phyloP scores from a whole-genome alignment of 2,329 filamentous ascomycete species.

The Sclerotinia nivalis region DNA sequence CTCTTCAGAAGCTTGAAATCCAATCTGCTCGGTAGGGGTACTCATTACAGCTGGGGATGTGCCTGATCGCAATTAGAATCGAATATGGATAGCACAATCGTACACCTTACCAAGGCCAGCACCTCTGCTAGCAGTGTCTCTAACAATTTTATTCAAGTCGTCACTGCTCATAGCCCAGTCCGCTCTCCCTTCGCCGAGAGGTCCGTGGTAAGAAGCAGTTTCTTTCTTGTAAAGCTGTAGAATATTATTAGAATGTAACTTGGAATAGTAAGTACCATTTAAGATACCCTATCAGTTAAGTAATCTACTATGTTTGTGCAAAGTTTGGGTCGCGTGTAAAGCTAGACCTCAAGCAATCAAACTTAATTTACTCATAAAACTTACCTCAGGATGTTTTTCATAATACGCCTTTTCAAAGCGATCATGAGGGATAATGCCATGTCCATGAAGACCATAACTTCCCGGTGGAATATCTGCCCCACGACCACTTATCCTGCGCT shows the following conservation, averaged over 20 bases:
- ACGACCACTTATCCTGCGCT: constrained; percentile 70
- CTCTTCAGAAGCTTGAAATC: constrained; percentile 83
- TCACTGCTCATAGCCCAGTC: constrained; percentile 88
- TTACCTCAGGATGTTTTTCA: constrained; percentile 77
- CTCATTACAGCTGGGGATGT: constrained; percentile 62
- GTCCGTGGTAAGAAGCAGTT: constrained; percentile 50
- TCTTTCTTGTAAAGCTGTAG: constrained; percentile 66
- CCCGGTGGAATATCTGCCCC: constrained; percentile 76
- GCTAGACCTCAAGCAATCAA: neutral
- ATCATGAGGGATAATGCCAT: constrained; percentile 73
- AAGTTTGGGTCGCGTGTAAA: neutral
- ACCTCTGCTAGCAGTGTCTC: constrained; percentile 61
- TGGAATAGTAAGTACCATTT: neutral
- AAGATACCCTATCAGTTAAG: neutral
- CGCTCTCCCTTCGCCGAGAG: constrained; percentile 51
- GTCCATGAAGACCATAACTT: constrained; percentile 90
- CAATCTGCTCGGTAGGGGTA: constrained; percentile 88
- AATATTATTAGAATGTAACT: constrained; percentile 16
- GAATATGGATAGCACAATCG: constrained; percentile 31
- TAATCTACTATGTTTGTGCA: neutral
- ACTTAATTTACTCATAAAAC: constrained; percentile 5
- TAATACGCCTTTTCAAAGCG: constrained; percentile 92
- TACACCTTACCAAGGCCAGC: constrained; percentile 51
- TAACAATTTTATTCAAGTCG: constrained; percentile 87
- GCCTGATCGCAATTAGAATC: constrained; percentile 51